Evolutionary conservation across 345 rosid species (phyloP).

Genomic region (Cardiospermum halicacabum): DNA sequence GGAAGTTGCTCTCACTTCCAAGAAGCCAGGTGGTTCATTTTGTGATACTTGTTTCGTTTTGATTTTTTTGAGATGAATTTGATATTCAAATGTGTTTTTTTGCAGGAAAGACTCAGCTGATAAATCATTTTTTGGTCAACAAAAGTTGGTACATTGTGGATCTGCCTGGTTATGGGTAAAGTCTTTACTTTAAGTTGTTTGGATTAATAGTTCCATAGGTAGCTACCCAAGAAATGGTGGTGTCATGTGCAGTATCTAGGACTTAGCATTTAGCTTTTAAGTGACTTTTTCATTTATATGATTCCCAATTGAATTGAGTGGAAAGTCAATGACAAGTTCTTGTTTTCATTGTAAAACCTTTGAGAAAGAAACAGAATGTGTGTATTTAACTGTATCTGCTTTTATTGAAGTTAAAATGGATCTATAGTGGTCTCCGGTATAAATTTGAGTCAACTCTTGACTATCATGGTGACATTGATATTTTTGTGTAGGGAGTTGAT

Average conservation of each 20-base stretch:
- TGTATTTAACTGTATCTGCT: neutral
- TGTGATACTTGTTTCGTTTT: neutral
- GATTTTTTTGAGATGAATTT: neutral
- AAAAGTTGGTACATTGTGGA: constrained; percentile 95
- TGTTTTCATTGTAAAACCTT: no score
- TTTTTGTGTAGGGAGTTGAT: neutral
- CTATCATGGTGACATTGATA: neutral
- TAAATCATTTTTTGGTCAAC: constrained; percentile 90
- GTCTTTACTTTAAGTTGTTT: neutral
- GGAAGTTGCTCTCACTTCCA: constrained; percentile 95
- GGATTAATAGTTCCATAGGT: neutral
- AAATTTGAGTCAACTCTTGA: neutral
- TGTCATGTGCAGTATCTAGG: no score
- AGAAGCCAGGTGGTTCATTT: constrained; percentile 66
- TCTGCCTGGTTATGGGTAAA: constrained; percentile 97
- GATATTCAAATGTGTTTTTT: neutral
- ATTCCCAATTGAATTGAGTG: no score
- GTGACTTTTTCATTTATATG: no score
- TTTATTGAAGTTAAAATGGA: neutral
- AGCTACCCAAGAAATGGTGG: no score
- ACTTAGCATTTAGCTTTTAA: no score
- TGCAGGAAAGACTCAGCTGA: constrained; percentile 93
- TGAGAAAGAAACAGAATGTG: neutral
- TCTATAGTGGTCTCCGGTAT: neutral
- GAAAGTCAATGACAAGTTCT: no score